Conservation (phyloP, 2,329 filamentous ascomycete genomes). For the Aphanoascus verrucosus region DNA sequence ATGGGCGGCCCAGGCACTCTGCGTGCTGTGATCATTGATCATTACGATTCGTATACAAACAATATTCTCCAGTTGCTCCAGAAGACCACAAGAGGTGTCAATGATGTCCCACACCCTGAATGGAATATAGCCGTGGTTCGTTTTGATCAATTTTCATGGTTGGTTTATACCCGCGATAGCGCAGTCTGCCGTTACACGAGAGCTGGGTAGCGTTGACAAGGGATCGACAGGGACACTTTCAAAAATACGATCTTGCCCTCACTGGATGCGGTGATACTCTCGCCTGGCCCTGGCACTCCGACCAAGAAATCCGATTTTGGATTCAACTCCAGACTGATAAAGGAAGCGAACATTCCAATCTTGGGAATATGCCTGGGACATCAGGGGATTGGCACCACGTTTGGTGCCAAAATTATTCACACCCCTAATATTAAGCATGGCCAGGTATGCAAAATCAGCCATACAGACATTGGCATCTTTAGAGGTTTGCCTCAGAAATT, state of each 20-base stretch:
- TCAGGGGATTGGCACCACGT: slow-evolving; percentile 63
- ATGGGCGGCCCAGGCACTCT: slow-evolving; percentile 8
- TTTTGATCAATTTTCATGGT: slow-evolving; percentile 16
- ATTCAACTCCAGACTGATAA: slow-evolving; percentile 68
- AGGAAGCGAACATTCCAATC: slow-evolving; percentile 56
- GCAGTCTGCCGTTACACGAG: background rate
- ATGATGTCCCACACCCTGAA: slow-evolving; percentile 8
- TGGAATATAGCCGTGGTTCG: slow-evolving; percentile 15
- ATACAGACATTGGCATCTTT: slow-evolving; percentile 56
- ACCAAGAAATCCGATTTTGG: slow-evolving; percentile 64
- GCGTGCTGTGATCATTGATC: slow-evolving; percentile 15
- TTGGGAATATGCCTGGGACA: slow-evolving; percentile 85
- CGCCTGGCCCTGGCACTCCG: slow-evolving; percentile 81
- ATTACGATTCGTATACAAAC: slow-evolving; percentile 16
- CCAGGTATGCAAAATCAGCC: slow-evolving; percentile 59
- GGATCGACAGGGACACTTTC: slow-evolving; percentile 21
- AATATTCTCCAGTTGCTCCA: slow-evolving; percentile 15
- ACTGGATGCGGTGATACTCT: slow-evolving; percentile 79
- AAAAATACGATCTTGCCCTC: slow-evolving; percentile 42
- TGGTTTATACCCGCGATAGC: background rate
- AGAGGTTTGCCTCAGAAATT: slow-evolving; percentile 35
- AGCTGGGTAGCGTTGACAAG: background rate
- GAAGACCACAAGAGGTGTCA: background rate
- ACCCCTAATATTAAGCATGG: slow-evolving; percentile 70
- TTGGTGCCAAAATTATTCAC: slow-evolving; percentile 55